Evolutionary conservation across 345 rosid genomes (phyloP).

Genomic region (Populus euphratica): DNA sequence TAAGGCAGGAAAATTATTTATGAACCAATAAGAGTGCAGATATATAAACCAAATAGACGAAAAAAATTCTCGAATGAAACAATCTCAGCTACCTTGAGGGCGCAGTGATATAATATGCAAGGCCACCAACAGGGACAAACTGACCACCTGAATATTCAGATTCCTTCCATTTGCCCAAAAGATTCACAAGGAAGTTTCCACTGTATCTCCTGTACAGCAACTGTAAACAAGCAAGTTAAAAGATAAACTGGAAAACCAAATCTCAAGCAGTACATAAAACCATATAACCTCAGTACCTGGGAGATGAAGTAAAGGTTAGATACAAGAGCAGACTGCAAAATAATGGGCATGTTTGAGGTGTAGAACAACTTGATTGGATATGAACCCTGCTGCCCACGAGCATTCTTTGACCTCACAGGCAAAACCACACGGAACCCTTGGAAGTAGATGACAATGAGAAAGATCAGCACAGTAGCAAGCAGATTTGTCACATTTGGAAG

Average conservation of each 20-base stretch:
- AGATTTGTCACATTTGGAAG: constrained; percentile 84
- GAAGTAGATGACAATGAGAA: constrained; percentile 81
- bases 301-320: constrained; percentile 82
- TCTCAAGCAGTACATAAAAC: background rate
- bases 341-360: constrained; percentile 94
- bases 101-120: constrained; percentile 79
- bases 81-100: constrained; percentile 55
- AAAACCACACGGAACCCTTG: constrained; percentile 92
- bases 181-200: constrained; percentile 73
- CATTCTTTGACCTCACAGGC: constrained; percentile 89
- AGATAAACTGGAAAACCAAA: background rate
- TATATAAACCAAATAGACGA: background rate
- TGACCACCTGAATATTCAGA: constrained; percentile 80
- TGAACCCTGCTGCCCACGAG: constrained; percentile 90
- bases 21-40: background rate
- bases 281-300: constrained; percentile 44
- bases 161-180: constrained; percentile 82
- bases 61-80: background rate
- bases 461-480: constrained; percentile 76
- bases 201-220: constrained; percentile 76
- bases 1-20: background rate
- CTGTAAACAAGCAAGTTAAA: constrained; percentile 30
- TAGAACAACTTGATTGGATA: constrained; percentile 84
- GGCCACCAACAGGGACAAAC: constrained; percentile 70
- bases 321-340: constrained; percentile 77